A percentile compares a stretch with the other conserved stretches of the same genome.
Conservation (phyloP, 2,329 filamentous ascomycete species). For the Fusarium chlamydosporum region DNA sequence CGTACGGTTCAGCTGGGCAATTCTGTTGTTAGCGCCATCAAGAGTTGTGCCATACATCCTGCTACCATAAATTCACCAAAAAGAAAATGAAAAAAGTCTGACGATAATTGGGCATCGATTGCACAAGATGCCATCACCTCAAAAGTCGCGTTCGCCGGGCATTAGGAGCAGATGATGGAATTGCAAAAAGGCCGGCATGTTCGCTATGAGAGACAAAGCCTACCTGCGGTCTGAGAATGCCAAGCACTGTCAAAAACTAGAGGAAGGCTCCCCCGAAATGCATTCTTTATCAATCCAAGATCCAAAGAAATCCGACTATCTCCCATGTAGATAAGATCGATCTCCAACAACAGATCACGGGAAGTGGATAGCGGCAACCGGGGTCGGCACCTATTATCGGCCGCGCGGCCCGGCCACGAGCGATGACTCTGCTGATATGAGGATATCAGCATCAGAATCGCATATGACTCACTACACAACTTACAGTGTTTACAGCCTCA, state of each 20-base stretch:
- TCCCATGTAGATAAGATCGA: constrained; percentile 36
- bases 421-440: constrained; percentile 8
- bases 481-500: not conserved
- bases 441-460: constrained; percentile 6
- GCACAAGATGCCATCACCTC: not conserved
- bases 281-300: constrained; percentile 45
- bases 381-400: constrained; percentile 26
- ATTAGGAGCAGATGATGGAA: not conserved
- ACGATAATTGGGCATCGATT: not conserved
- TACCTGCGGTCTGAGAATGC: not conserved
- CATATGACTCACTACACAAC: constrained; percentile 3
- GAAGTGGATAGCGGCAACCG: constrained; percentile 26
- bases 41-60: not conserved
- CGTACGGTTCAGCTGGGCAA: not conserved
- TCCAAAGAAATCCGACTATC: constrained; percentile 24
- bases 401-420: constrained; percentile 41
- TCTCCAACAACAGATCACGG: constrained; percentile 26
- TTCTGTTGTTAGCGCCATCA: constrained; percentile 6
- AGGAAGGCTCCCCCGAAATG: not conserved
- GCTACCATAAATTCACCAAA: not conserved
- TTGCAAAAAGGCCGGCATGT: not conserved
- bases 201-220: not conserved
- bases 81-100: not conserved
- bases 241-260: not conserved
- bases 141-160: not conserved